Conservation (phyloP, 202 grass and related monocot species). For the Carex sylvatica region DNA sequence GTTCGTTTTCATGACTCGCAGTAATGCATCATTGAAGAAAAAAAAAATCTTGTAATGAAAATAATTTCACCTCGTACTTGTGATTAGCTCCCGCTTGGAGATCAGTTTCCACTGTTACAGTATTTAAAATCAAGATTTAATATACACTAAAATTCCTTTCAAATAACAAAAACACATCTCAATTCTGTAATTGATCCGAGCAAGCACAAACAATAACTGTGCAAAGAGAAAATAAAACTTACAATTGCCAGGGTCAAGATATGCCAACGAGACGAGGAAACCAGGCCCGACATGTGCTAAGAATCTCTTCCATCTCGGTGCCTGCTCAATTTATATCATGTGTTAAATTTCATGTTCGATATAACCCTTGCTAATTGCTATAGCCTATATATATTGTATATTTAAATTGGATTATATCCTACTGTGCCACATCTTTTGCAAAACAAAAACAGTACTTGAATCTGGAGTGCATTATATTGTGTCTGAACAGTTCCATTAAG, state of each 20-base stretch:
- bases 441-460: not conserved
- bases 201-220: not conserved
- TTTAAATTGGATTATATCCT: not conserved
- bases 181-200: not conserved
- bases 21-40: not conserved
- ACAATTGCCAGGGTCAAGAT: slow-evolving; percentile 93
- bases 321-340: slow-evolving; percentile 29
- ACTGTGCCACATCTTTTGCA: not conserved
- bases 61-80: slow-evolving; percentile 60
- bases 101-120: slow-evolving; percentile 81
- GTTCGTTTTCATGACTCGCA: too few relatives aligned
- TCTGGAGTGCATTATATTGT: not conserved
- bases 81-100: slow-evolving; percentile 82
- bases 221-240: slow-evolving; percentile 5
- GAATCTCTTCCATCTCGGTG: slow-evolving; percentile 65
- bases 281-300: slow-evolving; percentile 79
- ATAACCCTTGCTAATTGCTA: not conserved
- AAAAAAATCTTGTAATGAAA: not conserved
- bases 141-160: not conserved
- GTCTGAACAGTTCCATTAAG: not conserved
- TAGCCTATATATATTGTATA: not conserved
- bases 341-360: not conserved
- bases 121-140: not conserved
- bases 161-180: not conserved
- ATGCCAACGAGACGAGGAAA: slow-evolving; percentile 87